Base-by-base conservation (phyloP, 345 rosid genomes). In the Eucalyptus cloeziana region DNA sequence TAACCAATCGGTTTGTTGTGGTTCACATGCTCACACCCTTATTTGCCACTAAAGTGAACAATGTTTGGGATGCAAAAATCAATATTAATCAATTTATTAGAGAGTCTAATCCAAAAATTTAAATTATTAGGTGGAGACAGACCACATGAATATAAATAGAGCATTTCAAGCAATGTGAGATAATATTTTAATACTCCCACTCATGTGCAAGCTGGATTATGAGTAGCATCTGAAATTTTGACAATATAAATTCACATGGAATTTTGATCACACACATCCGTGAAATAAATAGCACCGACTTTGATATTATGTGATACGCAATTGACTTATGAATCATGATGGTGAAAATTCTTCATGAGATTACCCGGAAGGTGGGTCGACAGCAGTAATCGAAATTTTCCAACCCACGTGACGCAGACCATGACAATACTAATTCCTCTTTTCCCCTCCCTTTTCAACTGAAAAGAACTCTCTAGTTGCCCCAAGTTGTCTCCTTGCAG, bases 1-100 rank as follows among this genome's bases (percentile, higher is more conserved):
- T 7, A 21, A 13, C 0, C 0, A 30, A 13, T 7, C 0, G 1
- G 0, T 62, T 30, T 3, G 37, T 12, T 62, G 1, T 13, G 1
- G 19, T 62, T 62, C 5, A 14, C 1, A 0, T 30, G 33, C 19
- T 62, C 0, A 4, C 71, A 52, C 71, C 17, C 17, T 62, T n/a
- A 62, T 62, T 0, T 7, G 17, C 16, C 17, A 62, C 9, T n/a
- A 64, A 64, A 64, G 40, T n/a, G 21, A 64, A n/a, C 76, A 16
- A 14, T n/a, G 21, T 64, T 0, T 1, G 11, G 5, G 21, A 64
- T 8, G 10, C 76, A 64, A 13, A 64, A 64, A n/a, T 7, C 5
- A 52, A 0, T 52, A 52, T 52, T 52, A 4, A 52, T 52, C 58
- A 52, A 52, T 52, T 52, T 52, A 52, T 52, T 52, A 52, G 2